These are phyloP conservation scores for Pyrenochaeta sp. DNA, from an alignment of 2,329 filamentous ascomycete genomes.

Conservation along the genomic window DNA sequence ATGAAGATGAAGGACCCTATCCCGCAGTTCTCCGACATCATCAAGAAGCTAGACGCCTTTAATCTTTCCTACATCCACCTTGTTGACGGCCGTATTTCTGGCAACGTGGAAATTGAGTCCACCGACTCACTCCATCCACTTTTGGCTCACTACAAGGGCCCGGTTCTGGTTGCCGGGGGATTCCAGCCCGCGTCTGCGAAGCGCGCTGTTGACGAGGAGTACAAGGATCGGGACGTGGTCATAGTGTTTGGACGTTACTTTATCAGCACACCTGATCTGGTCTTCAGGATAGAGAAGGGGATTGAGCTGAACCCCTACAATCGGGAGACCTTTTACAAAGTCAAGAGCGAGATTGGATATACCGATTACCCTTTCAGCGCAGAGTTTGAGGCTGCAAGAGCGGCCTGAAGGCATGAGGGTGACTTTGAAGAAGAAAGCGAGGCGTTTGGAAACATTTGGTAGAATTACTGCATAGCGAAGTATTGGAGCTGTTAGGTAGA, in stretches of 20 bases:
- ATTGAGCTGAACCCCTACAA: slow-evolving; percentile 56
- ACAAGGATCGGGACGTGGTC: slow-evolving; percentile 53
- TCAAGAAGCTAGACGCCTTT: slow-evolving; percentile 59
- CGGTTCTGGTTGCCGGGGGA: slow-evolving; percentile 53
- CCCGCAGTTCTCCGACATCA: slow-evolving; percentile 68
- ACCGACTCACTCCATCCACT: slow-evolving; percentile 32
- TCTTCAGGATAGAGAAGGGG: slow-evolving; percentile 54
- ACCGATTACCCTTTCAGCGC: slow-evolving; percentile 47
- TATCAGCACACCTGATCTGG: slow-evolving; percentile 59
- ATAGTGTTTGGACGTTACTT: slow-evolving; percentile 59
- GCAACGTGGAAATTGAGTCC: slow-evolving; percentile 46
- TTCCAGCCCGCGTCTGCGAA: slow-evolving; percentile 50
- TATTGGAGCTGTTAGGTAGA: too few species aligned
- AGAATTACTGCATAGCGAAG: too few species aligned
- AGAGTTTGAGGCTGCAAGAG: slow-evolving; percentile 26
- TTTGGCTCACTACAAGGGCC: slow-evolving; percentile 32
- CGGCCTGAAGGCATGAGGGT: too few species aligned
- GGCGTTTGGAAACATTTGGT: too few species aligned
- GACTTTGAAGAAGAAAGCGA: too few species aligned
- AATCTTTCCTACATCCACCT: slow-evolving; percentile 60
- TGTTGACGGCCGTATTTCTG: slow-evolving; percentile 64
- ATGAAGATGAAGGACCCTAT: slow-evolving; percentile 70
- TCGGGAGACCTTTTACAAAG: slow-evolving; percentile 55
- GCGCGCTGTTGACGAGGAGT: slow-evolving; percentile 49
- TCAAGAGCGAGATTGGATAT: slow-evolving; percentile 48